A percentile compares a stretch with the other conserved stretches of the same genome.
These are phyloP conservation scores for Pholiota molesta DNA, from an alignment of 768 basidiomycete genomes.

Conservation along the genomic window DNA sequence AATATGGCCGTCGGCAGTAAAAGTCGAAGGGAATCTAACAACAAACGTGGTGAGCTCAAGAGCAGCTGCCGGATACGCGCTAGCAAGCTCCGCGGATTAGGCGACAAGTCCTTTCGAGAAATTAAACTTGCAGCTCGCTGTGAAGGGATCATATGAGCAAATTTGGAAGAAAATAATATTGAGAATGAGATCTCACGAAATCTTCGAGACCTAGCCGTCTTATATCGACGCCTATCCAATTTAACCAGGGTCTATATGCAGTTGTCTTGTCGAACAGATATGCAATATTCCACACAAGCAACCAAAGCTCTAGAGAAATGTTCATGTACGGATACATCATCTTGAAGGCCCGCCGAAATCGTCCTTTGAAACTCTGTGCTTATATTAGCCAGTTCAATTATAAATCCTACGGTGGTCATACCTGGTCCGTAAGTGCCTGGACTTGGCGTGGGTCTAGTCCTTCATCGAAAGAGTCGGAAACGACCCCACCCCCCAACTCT, in stretches of 20 bases:
- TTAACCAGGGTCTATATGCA: constrained; percentile 90
- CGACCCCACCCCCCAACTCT: constrained; percentile 80
- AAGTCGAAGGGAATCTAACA: constrained; percentile 78
- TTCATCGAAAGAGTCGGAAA: constrained; percentile 66
- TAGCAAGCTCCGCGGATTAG: constrained; percentile 38
- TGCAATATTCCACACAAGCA: constrained; percentile 81
- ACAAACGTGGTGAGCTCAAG: constrained; percentile 55
- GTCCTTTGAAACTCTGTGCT: constrained; percentile 52
- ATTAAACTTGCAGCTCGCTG: constrained; percentile 46
- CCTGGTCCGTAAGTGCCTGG: constrained; percentile 54
- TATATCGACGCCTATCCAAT: constrained; percentile 82
- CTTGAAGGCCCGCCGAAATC: constrained; percentile 68
- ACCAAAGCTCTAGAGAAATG: constrained; percentile 75
- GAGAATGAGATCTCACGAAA: constrained; percentile 48
- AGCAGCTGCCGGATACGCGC: constrained; percentile 51
- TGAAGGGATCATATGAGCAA: constrained; percentile 1
- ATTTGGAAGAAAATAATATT: constrained; percentile 2
- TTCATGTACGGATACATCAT: constrained; percentile 82
- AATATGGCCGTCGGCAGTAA: constrained; percentile 90
- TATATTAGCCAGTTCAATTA: background rate
- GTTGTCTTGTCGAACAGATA: constrained; percentile 89
- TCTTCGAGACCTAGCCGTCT: constrained; percentile 81
- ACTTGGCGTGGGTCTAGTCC: constrained; percentile 45
- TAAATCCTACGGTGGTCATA: constrained; percentile 27
- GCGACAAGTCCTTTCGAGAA: constrained; percentile 31